These are phyloP conservation scores for Phialemoniopsis sp. DNA, from an alignment of 2,329 filamentous ascomycete species.

Conservation along the genomic window DNA sequence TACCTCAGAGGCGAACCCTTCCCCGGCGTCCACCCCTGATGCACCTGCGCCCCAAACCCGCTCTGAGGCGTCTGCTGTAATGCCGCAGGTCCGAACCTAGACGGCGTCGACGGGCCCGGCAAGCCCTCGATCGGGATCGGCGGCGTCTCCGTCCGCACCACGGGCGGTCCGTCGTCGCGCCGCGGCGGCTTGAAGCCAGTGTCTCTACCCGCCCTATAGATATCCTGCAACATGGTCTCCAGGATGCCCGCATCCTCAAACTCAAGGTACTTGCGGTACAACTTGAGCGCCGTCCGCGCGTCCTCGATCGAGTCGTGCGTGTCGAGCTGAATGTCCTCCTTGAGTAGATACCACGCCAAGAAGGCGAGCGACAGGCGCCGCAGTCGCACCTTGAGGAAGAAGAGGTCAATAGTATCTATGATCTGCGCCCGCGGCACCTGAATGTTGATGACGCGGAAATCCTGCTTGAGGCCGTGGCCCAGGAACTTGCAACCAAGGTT, in stretches of 20 bases:
- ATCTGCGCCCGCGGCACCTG: conserved; percentile 87
- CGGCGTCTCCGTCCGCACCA: conserved; percentile 49
- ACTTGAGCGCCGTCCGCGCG: conserved; percentile 80
- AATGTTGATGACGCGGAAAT: conserved; percentile 98
- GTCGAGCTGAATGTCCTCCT: conserved; percentile 89
- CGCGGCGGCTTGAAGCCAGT: conserved; percentile 48
- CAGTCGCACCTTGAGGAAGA: conserved; percentile 74
- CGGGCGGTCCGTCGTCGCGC: conserved; percentile 34
- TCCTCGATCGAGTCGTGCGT: conserved; percentile 96
- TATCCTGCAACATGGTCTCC: conserved; percentile 79
- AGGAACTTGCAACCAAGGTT: conserved; percentile 94
- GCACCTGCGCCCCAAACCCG: no score
- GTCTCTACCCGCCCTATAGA: conserved; percentile 56
- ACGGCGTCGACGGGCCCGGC: conserved; percentile 41
- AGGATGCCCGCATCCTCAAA: conserved; percentile 82
- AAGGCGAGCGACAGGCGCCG: conserved; percentile 91
- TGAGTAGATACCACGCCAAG: conserved; percentile 84
- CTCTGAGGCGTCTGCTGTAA: no score
- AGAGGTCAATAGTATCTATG: conserved; percentile 90
- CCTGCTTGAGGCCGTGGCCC: conserved; percentile 87
- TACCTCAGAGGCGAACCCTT: no score
- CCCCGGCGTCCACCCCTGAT: no score
- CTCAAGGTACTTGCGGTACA: conserved; percentile 87
- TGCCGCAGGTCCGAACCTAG: conserved; percentile 22
- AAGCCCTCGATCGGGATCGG: conserved; percentile 36